Evolutionary conservation across 176 grass and related monocot genomes (phyloP).

Genomic region (Aegilops sharonensis): DNA sequence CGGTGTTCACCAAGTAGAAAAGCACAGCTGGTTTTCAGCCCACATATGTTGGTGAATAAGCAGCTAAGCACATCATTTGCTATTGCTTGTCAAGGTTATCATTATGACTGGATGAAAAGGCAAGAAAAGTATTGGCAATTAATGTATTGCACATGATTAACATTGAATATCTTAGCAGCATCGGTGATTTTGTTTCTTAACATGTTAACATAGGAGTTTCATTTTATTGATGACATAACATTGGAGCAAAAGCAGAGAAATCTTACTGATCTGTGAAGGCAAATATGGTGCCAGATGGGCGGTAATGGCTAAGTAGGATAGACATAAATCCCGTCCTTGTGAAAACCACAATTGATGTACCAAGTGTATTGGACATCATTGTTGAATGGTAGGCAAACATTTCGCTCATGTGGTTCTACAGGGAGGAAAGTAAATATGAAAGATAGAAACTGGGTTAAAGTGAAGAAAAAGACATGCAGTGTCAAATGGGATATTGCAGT

Average conservation of each 20-base stretch:
- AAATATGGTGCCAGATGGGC: constrained; percentile 96
- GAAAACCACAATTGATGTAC: constrained; percentile 96
- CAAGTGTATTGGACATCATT: constrained; percentile 98
- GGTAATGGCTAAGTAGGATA: constrained; percentile 92
- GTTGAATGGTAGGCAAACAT: constrained; percentile 99
- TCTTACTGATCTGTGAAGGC: constrained; percentile 95
- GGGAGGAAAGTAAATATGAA: constrained; percentile 3
- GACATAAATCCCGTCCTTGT: constrained; percentile 95
- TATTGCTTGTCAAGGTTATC: constrained; percentile 1
- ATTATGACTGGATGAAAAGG: background rate
- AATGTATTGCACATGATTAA: background rate
- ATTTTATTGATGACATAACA: background rate
- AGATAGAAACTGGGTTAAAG: background rate
- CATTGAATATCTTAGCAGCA: background rate
- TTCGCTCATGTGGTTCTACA: constrained; percentile 94
- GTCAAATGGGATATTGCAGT: constrained; percentile 13
- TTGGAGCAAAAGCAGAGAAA: constrained; percentile 9
- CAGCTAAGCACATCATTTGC: background rate
- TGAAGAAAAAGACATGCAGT: background rate
- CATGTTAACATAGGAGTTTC: background rate
- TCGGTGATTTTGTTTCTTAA: background rate
- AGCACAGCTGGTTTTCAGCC: constrained; percentile 16
- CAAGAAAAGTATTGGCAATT: constrained; percentile 4
- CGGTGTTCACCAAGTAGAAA: background rate
- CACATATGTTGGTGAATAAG: background rate